Evolutionary conservation across 2,329 filamentous ascomycete genomes (phyloP).

Genomic region (Neofusicoccum laricinum): DNA sequence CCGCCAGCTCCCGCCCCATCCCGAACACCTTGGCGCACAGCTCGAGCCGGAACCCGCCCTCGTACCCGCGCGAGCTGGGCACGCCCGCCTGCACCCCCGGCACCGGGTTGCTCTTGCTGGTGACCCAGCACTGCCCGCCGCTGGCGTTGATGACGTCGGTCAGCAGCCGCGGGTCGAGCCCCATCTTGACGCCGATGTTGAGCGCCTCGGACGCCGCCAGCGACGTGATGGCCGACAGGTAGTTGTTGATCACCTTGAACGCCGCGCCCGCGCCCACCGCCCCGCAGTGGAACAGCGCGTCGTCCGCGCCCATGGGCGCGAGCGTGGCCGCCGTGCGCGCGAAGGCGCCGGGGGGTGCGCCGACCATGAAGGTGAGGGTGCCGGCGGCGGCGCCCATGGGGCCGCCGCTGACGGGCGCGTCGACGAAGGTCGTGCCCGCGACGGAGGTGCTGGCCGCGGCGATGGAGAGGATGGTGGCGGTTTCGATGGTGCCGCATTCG

Average conservation of each 20-base stretch:
- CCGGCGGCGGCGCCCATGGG: slow-evolving; percentile 86
- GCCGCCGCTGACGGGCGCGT: slow-evolving; percentile 95
- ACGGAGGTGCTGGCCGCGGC: slow-evolving; percentile 33
- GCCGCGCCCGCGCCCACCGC: slow-evolving; percentile 79
- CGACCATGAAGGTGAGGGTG: slow-evolving; percentile 94
- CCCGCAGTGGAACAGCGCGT: slow-evolving; percentile 74
- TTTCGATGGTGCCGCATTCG: slow-evolving; percentile 57
- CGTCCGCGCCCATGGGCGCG: slow-evolving; percentile 74
- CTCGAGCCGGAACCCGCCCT: slow-evolving; percentile 54
- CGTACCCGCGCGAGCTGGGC: slow-evolving; percentile 71
- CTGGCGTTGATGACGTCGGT: slow-evolving; percentile 88
- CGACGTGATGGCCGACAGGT: slow-evolving; percentile 90
- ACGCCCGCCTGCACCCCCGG: slow-evolving; percentile 74
- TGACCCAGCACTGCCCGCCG: slow-evolving; percentile 92
- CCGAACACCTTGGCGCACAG: slow-evolving; percentile 60
- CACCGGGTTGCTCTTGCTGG: slow-evolving; percentile 92
- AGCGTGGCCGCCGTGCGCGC: slow-evolving; percentile 65
- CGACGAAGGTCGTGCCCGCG: slow-evolving; percentile 63
- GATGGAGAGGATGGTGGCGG: slow-evolving; percentile 48
- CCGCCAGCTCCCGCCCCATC: slow-evolving; percentile 54
- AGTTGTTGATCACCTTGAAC: slow-evolving; percentile 96
- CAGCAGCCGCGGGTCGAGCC: slow-evolving; percentile 63
- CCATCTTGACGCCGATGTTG: slow-evolving; percentile 63
- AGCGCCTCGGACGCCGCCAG: slow-evolving; percentile 67
- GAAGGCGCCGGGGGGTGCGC: slow-evolving; percentile 59